phyloP scores from a whole-genome alignment of 2,329 filamentous ascomycete species.

The Fusarium sp. region DNA sequence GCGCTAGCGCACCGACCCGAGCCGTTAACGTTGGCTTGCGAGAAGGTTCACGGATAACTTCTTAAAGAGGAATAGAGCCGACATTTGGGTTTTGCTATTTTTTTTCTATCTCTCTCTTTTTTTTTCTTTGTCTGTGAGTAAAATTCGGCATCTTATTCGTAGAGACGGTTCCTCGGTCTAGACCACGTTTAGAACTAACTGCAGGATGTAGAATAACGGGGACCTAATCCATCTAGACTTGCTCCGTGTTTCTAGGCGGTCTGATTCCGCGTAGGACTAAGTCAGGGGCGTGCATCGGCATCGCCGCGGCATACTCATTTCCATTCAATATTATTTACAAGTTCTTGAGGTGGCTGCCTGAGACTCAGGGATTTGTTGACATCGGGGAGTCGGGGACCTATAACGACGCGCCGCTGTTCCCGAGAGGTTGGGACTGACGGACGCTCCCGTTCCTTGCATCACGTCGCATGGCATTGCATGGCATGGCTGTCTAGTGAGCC shows the following conservation, averaged over 20 bases:
- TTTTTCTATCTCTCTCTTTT: background rate
- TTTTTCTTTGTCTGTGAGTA: too few relatives aligned
- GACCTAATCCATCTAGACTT: background rate
- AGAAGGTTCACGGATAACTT: background rate
- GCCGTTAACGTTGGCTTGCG: constrained; percentile 23
- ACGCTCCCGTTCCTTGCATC: constrained; percentile 41
- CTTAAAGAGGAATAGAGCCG: background rate
- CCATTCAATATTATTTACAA: background rate
- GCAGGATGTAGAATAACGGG: too few relatives aligned
- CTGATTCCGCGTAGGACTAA: background rate
- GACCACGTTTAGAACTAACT: too few relatives aligned
- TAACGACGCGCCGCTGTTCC: background rate
- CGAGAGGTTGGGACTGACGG: constrained; percentile 14
- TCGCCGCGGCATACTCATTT: background rate
- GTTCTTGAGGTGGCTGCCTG: background rate
- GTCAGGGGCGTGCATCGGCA: background rate
- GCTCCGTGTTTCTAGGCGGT: background rate
- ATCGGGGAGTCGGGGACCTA: background rate
- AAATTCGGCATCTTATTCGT: background rate
- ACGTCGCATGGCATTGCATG: background rate
- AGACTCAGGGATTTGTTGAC: background rate
- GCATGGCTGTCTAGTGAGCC: constrained; percentile 19
- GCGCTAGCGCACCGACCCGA: constrained; percentile 39
- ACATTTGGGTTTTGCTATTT: background rate
- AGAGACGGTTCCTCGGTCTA: background rate